Base-by-base conservation (phyloP, 2,329 filamentous ascomycete species). In the Ceratocystis huliohia region DNA sequence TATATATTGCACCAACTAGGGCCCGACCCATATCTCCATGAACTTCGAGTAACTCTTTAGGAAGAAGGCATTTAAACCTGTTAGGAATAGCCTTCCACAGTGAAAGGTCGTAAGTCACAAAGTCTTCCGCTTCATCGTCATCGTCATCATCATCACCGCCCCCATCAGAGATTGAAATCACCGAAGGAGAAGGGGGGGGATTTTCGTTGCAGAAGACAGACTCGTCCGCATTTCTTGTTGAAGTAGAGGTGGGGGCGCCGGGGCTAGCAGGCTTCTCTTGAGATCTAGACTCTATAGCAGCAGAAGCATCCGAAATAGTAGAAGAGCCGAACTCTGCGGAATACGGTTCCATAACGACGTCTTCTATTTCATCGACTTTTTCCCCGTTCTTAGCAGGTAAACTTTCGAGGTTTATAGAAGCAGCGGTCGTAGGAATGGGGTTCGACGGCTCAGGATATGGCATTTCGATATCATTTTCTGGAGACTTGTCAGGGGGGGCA, bases 131-230 rank as follows among this genome's bases (percentile, higher is more conserved):
- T 5, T 68, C 62, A 0, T 70, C 71, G 2, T 70, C 70, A 1
- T 70, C 65, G 17, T 71, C 70, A 15, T 70, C 66, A 15, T 70
- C 71, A 1, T 70, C 70, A 1, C 70, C 64, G 17, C 71, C 70
- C 15, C 70, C 66, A n/a, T 65, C 64, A 2, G 61, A 66, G 28
- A 66, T 66, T 65, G 17, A 74, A 15, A 77, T 75, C 6, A 62
- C 17, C 22, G 53, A 66, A 28, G 28, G 30, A 5, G 61, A 59
- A 6, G 10, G n/a, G 20, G 53, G 20, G 1, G 7, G 10, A 28
- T 10, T 25, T n/a, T 4, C 17, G 37, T 15, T 73, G 37, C 71
- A 73, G 8, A 73, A 72, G 17, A 73, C 69, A 0, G 75, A 20
- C 57, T 62, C 25, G 45, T 20, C 13, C 20, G n/a, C 62, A 22